Percentiles rank a stretch among this genome's conserved stretches.
These are phyloP conservation scores for Wickerhamiella spandovensis DNA, from an alignment of 805 yeast species.

Conservation along the genomic window DNA sequence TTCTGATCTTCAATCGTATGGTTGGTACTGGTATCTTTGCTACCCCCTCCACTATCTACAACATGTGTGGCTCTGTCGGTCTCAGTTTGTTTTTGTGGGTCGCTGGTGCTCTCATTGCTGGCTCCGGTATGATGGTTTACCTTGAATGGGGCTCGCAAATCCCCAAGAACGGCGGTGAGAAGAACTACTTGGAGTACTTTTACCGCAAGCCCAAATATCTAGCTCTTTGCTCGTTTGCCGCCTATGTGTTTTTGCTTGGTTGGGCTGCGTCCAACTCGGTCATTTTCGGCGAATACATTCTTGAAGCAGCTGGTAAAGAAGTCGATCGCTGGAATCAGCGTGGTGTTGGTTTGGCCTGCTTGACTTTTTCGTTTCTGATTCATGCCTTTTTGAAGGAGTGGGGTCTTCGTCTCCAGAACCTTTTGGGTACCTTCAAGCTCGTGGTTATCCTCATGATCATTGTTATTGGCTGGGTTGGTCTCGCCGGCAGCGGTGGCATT, in stretches of 20 bases:
- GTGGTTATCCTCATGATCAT: constrained; percentile 57
- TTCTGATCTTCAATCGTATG: constrained; percentile 53
- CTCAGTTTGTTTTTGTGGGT: constrained; percentile 59
- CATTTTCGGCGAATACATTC: constrained; percentile 64
- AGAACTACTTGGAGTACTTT: constrained; percentile 62
- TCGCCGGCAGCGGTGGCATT: constrained; percentile 49
- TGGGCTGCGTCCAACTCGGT: constrained; percentile 81
- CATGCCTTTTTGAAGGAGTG: constrained; percentile 48
- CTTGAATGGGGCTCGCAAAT: constrained; percentile 68
- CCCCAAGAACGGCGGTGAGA: constrained; percentile 78
- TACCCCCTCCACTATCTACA: constrained; percentile 46
- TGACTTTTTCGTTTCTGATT: constrained; percentile 54
- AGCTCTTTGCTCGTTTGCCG: constrained; percentile 50
- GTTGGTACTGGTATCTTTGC: constrained; percentile 69
- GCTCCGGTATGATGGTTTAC: constrained; percentile 51
- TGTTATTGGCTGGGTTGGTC: constrained; percentile 67
- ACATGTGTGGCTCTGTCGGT: constrained; percentile 56
- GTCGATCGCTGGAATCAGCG: constrained; percentile 65
- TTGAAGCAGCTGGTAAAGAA: constrained; percentile 58
- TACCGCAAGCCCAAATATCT: constrained; percentile 57
- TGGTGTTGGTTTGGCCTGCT: constrained; percentile 62
- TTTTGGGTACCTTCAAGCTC: constrained; percentile 60
- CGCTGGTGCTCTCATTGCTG: constrained; percentile 57
- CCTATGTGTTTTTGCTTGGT: constrained; percentile 62
- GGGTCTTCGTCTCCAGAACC: constrained; percentile 53